A percentile compares a stretch with the other conserved stretches of the same genome.
These are phyloP conservation scores for Kodamaea arcana DNA, from an alignment of 1,139 yeast genomes.

Conservation along the genomic window DNA sequence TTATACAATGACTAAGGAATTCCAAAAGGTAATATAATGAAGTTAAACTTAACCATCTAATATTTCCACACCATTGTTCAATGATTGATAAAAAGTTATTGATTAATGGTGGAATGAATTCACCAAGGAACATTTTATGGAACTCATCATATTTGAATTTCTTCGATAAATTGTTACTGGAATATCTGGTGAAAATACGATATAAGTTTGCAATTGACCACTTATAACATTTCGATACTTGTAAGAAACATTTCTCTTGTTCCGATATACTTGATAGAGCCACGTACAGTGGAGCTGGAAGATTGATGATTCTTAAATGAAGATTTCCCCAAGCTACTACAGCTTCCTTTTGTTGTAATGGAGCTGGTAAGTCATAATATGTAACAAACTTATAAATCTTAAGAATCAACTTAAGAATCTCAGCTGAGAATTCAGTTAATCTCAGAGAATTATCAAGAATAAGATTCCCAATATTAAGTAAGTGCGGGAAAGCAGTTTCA, in stretches of 20 bases:
- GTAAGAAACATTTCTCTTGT: conserved; percentile 34
- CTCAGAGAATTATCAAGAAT: conserved; percentile 38
- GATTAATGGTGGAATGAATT: conserved; percentile 72
- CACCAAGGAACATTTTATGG: conserved; percentile 41
- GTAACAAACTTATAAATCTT: conserved; percentile 82
- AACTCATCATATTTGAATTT: conserved; percentile 53
- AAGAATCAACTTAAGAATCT: conserved; percentile 70
- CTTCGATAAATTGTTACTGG: conserved; percentile 45
- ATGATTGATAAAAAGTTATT: conserved; percentile 60
- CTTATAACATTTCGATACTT: conserved; percentile 68
- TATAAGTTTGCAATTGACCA: conserved; percentile 84
- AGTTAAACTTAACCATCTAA: conserved; percentile 67
- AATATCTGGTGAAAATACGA: conserved; percentile 73
- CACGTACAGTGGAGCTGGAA: conserved; percentile 50
- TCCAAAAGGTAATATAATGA: conserved; percentile 63
- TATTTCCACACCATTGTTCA: conserved; percentile 65
- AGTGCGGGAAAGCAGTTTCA: conserved; percentile 60
- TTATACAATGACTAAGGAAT: conserved; percentile 68
- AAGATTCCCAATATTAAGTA: conserved; percentile 62
- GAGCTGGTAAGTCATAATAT: conserved; percentile 70
- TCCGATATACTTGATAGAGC: conserved; percentile 20
- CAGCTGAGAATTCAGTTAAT: conserved; percentile 54
- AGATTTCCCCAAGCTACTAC: conserved; percentile 74
- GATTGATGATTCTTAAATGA: conserved; percentile 65
- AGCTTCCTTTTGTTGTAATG: conserved; percentile 56